These are phyloP conservation scores for Aureobasidium vineae DNA, from an alignment of 2,329 filamentous ascomycete species.

Conservation along the genomic window DNA sequence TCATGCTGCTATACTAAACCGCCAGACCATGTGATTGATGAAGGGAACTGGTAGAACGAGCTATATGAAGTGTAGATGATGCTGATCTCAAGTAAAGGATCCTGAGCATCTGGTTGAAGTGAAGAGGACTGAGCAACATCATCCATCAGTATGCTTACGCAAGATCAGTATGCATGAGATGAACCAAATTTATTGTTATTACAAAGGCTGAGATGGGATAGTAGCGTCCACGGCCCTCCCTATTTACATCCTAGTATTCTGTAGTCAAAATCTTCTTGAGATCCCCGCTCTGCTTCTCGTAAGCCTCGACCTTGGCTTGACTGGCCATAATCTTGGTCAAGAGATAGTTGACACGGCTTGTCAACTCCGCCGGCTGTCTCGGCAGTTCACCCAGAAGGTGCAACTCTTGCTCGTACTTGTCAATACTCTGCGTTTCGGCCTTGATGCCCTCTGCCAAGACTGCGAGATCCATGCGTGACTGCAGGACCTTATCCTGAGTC, in stretches of 20 bases:
- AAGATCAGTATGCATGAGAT: not conserved
- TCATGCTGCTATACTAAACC: not conserved
- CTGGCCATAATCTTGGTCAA: slow-evolving; percentile 69
- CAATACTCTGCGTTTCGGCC: slow-evolving; percentile 70
- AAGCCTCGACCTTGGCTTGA: slow-evolving; percentile 70
- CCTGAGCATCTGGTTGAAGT: not conserved
- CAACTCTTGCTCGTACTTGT: slow-evolving; percentile 77
- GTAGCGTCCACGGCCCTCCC: not conserved
- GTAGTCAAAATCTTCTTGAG: slow-evolving; percentile 69
- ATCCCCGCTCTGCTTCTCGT: slow-evolving; percentile 67
- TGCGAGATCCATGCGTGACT: slow-evolving; percentile 66
- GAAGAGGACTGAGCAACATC: not conserved
- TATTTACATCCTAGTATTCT: slow-evolving; percentile 45
- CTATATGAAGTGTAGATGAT: not conserved
- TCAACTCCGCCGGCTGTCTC: slow-evolving; percentile 66
- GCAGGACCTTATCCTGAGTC: slow-evolving; percentile 68
- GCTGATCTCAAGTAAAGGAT: not conserved
- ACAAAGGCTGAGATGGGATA: not conserved
- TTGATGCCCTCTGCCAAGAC: slow-evolving; percentile 67
- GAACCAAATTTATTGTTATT: not conserved
- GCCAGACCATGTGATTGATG: slow-evolving; percentile 7
- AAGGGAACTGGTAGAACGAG: too few relatives aligned
- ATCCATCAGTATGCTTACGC: not conserved
- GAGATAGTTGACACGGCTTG: slow-evolving; percentile 67
- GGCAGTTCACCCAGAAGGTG: slow-evolving; percentile 67